These are phyloP conservation scores for Spathaspora girioi DNA, from an alignment of 805 yeast genomes.

Conservation along the genomic window DNA sequence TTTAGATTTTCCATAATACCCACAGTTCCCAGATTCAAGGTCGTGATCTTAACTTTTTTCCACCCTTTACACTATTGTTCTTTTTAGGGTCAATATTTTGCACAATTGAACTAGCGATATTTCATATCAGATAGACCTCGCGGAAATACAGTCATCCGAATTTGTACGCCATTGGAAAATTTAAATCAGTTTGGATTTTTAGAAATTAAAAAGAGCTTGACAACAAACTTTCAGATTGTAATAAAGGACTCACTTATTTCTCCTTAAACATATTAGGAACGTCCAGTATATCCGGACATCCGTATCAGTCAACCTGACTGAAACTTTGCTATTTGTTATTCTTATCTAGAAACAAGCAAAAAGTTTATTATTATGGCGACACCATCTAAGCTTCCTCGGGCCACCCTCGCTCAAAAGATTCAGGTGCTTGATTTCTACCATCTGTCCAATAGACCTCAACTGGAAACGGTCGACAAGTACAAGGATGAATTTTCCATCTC, in stretches of 20 bases:
- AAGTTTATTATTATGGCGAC: neutral
- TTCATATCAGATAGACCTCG: no score
- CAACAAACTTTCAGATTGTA: neutral
- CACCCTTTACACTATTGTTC: no score
- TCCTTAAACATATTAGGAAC: neutral
- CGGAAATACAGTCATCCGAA: neutral
- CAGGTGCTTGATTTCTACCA: slow-evolving; percentile 52
- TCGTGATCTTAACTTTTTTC: no score
- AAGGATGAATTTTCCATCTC: slow-evolving; percentile 49
- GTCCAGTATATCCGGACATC: neutral
- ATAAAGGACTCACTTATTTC: neutral
- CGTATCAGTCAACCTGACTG: neutral
- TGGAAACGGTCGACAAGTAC: slow-evolving; percentile 53
- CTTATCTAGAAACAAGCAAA: neutral
- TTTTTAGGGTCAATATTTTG: no score
- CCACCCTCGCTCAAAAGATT: slow-evolving; percentile 57
- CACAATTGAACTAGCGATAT: no score
- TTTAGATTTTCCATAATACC: no score
- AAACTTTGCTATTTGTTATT: neutral
- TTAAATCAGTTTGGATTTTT: neutral
- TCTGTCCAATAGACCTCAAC: slow-evolving; percentile 47
- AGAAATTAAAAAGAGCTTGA: neutral
- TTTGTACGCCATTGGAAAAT: neutral
- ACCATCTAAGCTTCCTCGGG: slow-evolving; percentile 37
- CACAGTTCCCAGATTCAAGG: no score